Base-by-base conservation (phyloP, 2,329 filamentous ascomycete species). In the Talaromyces islandicus region DNA sequence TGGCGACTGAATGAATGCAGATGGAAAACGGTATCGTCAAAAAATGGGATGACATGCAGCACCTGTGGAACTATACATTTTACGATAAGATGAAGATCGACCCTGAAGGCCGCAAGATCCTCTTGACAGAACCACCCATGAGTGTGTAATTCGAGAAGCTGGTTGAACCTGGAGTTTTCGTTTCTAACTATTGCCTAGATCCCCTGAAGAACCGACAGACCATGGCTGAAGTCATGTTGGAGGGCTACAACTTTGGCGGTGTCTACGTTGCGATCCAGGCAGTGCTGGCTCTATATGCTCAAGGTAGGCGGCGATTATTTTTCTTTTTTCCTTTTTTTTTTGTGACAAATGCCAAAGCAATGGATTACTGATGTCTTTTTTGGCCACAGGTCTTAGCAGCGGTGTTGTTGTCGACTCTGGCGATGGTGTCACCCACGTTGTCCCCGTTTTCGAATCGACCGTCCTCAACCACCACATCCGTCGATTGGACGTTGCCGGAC, bases 1-100 rank as follows among this genome's bases (percentile, higher is more conserved):
- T 54, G 24, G 21, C 24, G 21, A n/a, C 14, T 17, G 17, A 51
- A 27, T 51, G 41, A n/a, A n/a, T n/a, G n/a, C 76, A 88, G 85
- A 99, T 99, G 94, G 94, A 99, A 78, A 99, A 99, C 76, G 94
- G 94, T 70, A 97, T 99, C 71, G 92, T 99, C 67, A 97, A 97
- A 85, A 92, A 92, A 73, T 99, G 94, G 94, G 94, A 99, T 69
- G 94, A 99, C 77, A 99, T 99, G 94, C 91, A 96, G 81, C 93
- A 97, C 74, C 87, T 99, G 59, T 99, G 94, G 94, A 93, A 99
- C 80, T 97, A 95, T 77, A 99, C 94, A 25, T 99, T 99, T 77
- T 88, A 85, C 77, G 93, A 99, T 76, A 97, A 97, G 85, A 90
- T 99, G 85, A 87, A 92, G 77, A 82, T 99, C 68, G 90, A 97